These are phyloP conservation scores for Beauveria rudraprayagi DNA, from an alignment of 2,329 filamentous ascomycete genomes.

Conservation along the genomic window DNA sequence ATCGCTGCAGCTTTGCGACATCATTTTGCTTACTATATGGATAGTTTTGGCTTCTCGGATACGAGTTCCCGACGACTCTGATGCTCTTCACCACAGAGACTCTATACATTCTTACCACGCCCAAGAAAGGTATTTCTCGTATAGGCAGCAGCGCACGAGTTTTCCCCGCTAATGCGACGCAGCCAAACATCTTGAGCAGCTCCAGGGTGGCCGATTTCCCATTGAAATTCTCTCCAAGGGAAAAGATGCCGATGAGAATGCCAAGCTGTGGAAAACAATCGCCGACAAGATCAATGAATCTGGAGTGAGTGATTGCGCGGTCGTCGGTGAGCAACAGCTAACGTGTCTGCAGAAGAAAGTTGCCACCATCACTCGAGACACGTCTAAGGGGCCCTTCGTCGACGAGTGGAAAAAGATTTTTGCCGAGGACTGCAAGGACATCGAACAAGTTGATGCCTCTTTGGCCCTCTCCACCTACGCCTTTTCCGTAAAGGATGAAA, in stretches of 20 bases:
- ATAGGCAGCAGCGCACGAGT: neutral
- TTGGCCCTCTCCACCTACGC: constrained; percentile 73
- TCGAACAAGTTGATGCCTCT: constrained; percentile 82
- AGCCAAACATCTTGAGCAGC: constrained; percentile 88
- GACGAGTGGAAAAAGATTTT: constrained; percentile 93
- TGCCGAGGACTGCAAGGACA: constrained; percentile 68
- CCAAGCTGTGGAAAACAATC: constrained; percentile 80
- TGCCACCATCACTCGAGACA: constrained; percentile 77
- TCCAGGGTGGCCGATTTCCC: constrained; percentile 87
- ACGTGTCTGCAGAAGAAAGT: constrained; percentile 64
- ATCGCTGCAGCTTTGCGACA: neutral
- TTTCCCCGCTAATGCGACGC: constrained; percentile 24
- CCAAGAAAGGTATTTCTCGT: constrained; percentile 75
- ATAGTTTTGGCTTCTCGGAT: constrained; percentile 96
- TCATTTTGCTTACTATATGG: constrained; percentile 5
- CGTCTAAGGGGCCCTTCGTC: constrained; percentile 77
- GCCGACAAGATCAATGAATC: constrained; percentile 78
- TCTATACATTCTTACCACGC: constrained; percentile 87
- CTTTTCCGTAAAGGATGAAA: constrained; percentile 90
- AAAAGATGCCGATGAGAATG: constrained; percentile 86
- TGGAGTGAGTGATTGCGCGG: constrained; percentile 54
- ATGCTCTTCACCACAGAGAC: constrained; percentile 85
- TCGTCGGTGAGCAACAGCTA: constrained; percentile 11
- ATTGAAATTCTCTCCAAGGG: constrained; percentile 86
- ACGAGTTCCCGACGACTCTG: constrained; percentile 94